A percentile compares a stretch with the other conserved stretches of the same genome.
These are phyloP conservation scores for Apiospora arundinis DNA, from an alignment of 2,329 filamentous ascomycete species.

Conservation along the genomic window DNA sequence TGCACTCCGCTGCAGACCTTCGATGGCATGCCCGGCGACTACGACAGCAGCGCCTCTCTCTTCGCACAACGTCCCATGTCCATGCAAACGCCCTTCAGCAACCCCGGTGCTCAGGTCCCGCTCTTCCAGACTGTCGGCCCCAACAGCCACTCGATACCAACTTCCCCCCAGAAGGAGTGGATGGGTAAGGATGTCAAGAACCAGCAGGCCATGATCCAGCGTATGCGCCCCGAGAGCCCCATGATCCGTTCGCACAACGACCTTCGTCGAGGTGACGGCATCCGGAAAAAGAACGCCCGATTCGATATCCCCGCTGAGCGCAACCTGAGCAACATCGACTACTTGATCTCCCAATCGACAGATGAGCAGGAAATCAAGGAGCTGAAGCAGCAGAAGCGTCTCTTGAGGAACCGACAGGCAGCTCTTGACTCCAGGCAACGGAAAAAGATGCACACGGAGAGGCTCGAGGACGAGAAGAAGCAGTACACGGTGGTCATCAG, in stretches of 20 bases:
- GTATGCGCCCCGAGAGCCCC: conserved; percentile 72
- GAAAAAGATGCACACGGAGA: conserved; percentile 98
- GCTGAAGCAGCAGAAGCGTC: conserved; percentile 95
- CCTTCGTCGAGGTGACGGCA: conserved; percentile 80
- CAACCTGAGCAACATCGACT: conserved; percentile 93
- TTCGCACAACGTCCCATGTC: conserved; percentile 62
- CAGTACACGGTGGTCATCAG: conserved; percentile 78
- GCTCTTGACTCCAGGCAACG: conserved; percentile 95
- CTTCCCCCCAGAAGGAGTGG: conserved; percentile 66
- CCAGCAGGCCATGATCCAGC: conserved; percentile 58
- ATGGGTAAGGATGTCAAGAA: conserved; percentile 56
- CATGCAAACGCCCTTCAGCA: conserved; percentile 61
- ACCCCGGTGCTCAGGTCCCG: conserved; percentile 54
- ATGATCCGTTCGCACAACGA: conserved; percentile 78
- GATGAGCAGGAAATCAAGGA: conserved; percentile 96
- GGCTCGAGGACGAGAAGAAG: conserved; percentile 97
- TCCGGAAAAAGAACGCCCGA: conserved; percentile 98
- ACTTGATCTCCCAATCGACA: conserved; percentile 84
- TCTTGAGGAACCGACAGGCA: conserved; percentile 93
- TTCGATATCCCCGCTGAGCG: conserved; percentile 96
- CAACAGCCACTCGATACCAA: conserved; percentile 56
- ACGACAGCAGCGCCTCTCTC: conserved; percentile 55
- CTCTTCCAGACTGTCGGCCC: conserved; percentile 60
- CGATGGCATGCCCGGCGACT: conserved; percentile 65
- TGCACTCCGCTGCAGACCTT: conserved; percentile 77